These are phyloP conservation scores for Lepidium sativum DNA, from an alignment of 345 rosid species.

Conservation along the genomic window DNA sequence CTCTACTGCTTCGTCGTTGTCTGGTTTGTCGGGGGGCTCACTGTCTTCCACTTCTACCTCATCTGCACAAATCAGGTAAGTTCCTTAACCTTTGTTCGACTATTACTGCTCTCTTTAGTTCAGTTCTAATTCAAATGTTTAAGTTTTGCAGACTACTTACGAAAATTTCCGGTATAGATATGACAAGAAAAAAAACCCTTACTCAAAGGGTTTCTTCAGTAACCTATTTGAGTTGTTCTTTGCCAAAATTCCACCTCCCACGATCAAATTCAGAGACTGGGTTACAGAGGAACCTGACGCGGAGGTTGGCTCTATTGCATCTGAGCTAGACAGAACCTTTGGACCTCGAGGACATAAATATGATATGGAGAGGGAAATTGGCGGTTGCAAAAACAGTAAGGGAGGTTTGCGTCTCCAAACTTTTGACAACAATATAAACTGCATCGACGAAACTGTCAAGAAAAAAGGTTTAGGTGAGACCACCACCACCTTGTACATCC, in stretches of 20 bases:
- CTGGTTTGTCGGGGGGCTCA: conserved; percentile 83
- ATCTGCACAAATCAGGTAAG: conserved; percentile 69
- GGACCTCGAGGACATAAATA: conserved; percentile 34
- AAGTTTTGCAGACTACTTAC: conserved; percentile 51
- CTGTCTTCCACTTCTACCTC: conserved; percentile 61
- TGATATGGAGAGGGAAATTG: conserved; percentile 40
- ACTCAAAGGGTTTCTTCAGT: conserved; percentile 32
- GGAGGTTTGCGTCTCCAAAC: conserved; percentile 29
- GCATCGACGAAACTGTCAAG: conserved; percentile 32
- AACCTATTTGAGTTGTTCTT: conserved; percentile 51
- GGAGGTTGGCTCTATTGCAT: conserved; percentile 27
- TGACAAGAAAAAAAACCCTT: conserved; percentile 63
- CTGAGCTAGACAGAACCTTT: conserved; percentile 29
- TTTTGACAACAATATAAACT: conserved; percentile 32
- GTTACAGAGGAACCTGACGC: conserved; percentile 17
- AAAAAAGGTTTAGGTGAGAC: conserved; percentile 21
- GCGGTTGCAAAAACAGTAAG: conserved; percentile 28
- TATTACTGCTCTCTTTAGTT: neutral
- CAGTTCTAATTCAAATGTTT: no score
- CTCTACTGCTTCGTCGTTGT: conserved; percentile 49
- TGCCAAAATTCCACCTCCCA: conserved; percentile 43
- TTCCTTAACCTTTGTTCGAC: neutral
- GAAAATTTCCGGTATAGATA: conserved; percentile 75
- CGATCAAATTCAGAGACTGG: conserved; percentile 53
- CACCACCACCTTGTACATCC: conserved; percentile 19